A percentile compares a stretch with the other conserved stretches of the same genome.
Evolutionary conservation across 305 asterid genomes (phyloP).

Genomic region (Fraxinus sp.): DNA sequence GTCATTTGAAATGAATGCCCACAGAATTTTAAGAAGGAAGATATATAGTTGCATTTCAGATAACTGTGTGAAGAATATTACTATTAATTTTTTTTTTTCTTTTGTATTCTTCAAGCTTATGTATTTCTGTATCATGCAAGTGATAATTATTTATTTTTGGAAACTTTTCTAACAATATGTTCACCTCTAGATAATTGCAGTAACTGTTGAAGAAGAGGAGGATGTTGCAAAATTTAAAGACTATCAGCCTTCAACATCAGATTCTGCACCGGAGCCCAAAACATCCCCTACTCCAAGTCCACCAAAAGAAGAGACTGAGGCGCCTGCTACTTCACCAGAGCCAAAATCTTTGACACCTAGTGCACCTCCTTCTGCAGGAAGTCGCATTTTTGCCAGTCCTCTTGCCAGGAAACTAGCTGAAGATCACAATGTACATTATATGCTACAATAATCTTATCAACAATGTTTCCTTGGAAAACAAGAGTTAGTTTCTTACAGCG

Average conservation of each 20-base stretch:
- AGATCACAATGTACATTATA: slow-evolving; percentile 39
- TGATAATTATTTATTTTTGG: slow-evolving; percentile 1
- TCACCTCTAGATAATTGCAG: slow-evolving; percentile 59
- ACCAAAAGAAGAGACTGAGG: slow-evolving; percentile 59
- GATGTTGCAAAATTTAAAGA: slow-evolving; percentile 75
- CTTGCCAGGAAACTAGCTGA: slow-evolving; percentile 52
- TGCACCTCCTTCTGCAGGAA: slow-evolving; percentile 31
- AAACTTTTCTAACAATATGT: slow-evolving; percentile 28
- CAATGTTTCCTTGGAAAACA: neutral
- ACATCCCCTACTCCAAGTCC: slow-evolving; percentile 63
- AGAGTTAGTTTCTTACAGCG: neutral
- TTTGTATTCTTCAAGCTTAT: neutral
- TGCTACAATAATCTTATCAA: neutral
- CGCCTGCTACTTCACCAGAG: slow-evolving; percentile 56
- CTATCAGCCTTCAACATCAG: slow-evolving; percentile 67
- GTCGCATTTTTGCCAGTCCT: slow-evolving; percentile 55
- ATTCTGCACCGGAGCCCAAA: slow-evolving; percentile 60
- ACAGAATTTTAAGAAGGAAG: neutral
- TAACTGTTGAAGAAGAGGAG: slow-evolving; percentile 92
- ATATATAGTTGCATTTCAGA: neutral
- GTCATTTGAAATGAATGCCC: neutral
- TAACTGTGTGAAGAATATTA: neutral
- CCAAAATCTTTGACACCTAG: slow-evolving; percentile 39
- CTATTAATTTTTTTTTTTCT: neutral
- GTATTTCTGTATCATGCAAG: neutral